A percentile compares a stretch with the other conserved stretches of the same genome.
Conservation (phyloP, 1,284 basidiomycete species). For the Sporisorium graminicola region DNA sequence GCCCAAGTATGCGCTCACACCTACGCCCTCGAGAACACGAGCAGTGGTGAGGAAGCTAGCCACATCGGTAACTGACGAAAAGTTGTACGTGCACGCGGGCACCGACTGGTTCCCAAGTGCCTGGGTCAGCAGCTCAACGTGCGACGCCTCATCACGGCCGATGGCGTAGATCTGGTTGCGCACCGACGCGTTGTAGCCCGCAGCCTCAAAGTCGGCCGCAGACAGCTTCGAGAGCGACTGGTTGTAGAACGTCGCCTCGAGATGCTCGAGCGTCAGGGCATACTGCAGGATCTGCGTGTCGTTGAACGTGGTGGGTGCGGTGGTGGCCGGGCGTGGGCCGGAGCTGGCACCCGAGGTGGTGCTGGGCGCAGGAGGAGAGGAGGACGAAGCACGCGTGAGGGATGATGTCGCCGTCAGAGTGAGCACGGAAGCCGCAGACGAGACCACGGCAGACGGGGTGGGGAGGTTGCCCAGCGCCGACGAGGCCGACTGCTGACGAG, state of each 20-base stretch:
- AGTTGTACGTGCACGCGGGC: conserved; percentile 50
- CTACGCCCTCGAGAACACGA: conserved; percentile 53
- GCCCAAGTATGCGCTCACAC: conserved; percentile 40
- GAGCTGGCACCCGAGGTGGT: not conserved
- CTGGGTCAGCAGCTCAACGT: conserved; percentile 35
- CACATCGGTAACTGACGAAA: conserved; percentile 38
- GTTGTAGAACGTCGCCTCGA: conserved; percentile 58
- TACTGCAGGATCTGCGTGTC: conserved; percentile 57
- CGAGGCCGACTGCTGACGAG: conserved; percentile 14
- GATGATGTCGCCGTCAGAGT: not conserved
- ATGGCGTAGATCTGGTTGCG: conserved; percentile 55
- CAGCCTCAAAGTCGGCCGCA: conserved; percentile 28
- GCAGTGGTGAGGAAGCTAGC: conserved; percentile 53
- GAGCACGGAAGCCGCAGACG: not conserved
- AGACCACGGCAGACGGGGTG: conserved; percentile 5
- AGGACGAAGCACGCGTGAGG: not conserved
- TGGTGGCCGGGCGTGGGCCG: conserved; percentile 1
- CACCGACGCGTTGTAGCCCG: conserved; percentile 46
- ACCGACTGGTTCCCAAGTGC: conserved; percentile 42
- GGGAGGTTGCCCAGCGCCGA: conserved; percentile 5
- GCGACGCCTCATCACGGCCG: conserved; percentile 44
- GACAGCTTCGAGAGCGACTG: conserved; percentile 46
- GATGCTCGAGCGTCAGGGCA: conserved; percentile 61
- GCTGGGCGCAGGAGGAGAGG: conserved; percentile 1
- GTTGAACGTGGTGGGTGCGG: conserved; percentile 24